Evolutionary conservation across 1,284 basidiomycete species (phyloP).

Genomic region (Malassezia dermatis): DNA sequence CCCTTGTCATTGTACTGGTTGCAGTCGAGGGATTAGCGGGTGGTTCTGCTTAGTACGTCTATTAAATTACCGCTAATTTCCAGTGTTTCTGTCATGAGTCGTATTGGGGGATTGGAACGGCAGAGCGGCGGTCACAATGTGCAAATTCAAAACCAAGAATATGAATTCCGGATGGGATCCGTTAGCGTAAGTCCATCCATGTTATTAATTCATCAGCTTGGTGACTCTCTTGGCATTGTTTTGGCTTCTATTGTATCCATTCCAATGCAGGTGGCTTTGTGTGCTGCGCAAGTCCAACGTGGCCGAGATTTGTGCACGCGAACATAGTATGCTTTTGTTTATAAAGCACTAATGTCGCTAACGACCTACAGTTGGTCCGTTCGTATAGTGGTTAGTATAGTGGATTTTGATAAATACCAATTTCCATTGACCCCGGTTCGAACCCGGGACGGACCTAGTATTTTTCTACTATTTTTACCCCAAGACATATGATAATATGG

Average conservation of each 20-base stretch:
- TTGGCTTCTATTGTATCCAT: slow-evolving; percentile 38
- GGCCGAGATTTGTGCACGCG: slow-evolving; percentile 37
- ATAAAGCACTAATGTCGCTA: background rate
- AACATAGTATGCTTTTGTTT: slow-evolving; percentile 13
- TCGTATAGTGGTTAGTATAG: slow-evolving; percentile 24
- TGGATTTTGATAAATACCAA: slow-evolving; percentile 16
- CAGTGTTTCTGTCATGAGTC: slow-evolving; percentile 33
- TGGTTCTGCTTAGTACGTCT: slow-evolving; percentile 26
- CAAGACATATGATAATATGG: no score
- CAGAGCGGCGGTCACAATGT: slow-evolving; percentile 1
- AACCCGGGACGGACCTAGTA: slow-evolving; percentile 22
- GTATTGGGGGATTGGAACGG: slow-evolving; percentile 26
- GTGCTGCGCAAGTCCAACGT: slow-evolving; percentile 25
- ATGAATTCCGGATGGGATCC: slow-evolving; percentile 44
- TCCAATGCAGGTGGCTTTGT: slow-evolving; percentile 36
- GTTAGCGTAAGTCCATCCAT: slow-evolving; percentile 27
- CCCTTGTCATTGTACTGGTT: slow-evolving; percentile 40
- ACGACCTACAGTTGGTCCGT: slow-evolving; percentile 5
- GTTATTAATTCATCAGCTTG: slow-evolving; percentile 20
- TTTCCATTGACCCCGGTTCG: slow-evolving; percentile 23
- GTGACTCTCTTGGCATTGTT: slow-evolving; percentile 41
- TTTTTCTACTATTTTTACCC: background rate
- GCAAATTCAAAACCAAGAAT: slow-evolving; percentile 28
- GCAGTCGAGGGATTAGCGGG: slow-evolving; percentile 40
- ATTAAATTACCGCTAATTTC: background rate